A percentile compares a stretch with the other conserved stretches of the same genome.
Evolutionary conservation across 805 yeast genomes (phyloP).

Genomic region (Torulaspora delbrueckii): DNA sequence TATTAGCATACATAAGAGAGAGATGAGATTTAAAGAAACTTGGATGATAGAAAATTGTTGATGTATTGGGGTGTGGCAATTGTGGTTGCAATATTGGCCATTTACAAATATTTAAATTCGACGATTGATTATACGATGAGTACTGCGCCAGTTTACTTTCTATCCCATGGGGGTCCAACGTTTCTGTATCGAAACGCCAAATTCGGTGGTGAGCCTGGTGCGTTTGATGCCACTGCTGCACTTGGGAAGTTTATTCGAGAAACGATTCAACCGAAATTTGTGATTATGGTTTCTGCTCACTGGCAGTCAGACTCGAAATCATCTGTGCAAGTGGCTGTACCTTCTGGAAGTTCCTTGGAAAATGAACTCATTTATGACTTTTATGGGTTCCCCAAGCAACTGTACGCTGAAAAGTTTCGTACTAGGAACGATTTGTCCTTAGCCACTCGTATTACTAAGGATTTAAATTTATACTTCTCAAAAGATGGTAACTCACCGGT

Average conservation of each 20-base stretch:
- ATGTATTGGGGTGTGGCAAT: background rate
- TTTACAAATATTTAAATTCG: background rate
- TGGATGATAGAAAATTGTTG: background rate
- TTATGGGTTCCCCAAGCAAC: conserved; percentile 61
- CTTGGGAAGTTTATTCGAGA: conserved; percentile 50
- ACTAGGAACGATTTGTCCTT: conserved; percentile 41
- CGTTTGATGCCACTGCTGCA: conserved; percentile 46
- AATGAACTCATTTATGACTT: conserved; percentile 68
- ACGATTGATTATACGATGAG: conserved; percentile 4
- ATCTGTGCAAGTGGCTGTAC: conserved; percentile 45
- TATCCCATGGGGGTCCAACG: conserved; percentile 84
- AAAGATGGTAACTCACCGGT: conserved; percentile 32
- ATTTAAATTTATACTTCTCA: conserved; percentile 4
- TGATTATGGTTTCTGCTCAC: conserved; percentile 70
- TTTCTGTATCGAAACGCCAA: conserved; percentile 54
- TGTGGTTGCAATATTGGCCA: background rate
- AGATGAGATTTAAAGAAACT: background rate
- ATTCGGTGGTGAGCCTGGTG: conserved; percentile 52
- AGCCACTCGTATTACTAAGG: conserved; percentile 31
- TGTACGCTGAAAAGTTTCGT: conserved; percentile 61
- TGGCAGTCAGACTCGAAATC: conserved; percentile 53
- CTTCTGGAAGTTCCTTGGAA: conserved; percentile 38
- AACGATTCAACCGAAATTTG: conserved; percentile 55
- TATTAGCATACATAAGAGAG: background rate
- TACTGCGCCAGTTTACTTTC: conserved; percentile 53